Evolutionary conservation across 768 basidiomycete genomes (phyloP).

Genomic region (Hydnomerulius pinastri): DNA sequence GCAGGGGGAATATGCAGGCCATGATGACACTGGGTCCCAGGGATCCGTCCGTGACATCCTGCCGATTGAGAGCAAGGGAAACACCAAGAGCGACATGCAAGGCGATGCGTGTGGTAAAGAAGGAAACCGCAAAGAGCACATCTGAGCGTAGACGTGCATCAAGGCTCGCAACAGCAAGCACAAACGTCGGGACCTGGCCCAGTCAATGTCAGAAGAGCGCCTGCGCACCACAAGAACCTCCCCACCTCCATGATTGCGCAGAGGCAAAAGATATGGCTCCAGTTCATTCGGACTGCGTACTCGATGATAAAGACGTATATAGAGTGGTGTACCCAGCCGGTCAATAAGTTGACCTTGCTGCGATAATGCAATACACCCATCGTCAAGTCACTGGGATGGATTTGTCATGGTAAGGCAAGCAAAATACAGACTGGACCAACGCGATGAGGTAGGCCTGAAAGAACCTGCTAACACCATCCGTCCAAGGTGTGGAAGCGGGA

Average conservation of each 20-base stretch:
- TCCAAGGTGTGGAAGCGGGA: slow-evolving; percentile 19
- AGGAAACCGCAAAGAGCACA: slow-evolving; percentile 47
- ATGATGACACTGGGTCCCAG: slow-evolving; percentile 43
- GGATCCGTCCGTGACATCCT: slow-evolving; percentile 33
- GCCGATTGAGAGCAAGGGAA: slow-evolving; percentile 33
- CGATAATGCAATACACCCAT: slow-evolving; percentile 50
- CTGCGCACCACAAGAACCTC: slow-evolving; percentile 10
- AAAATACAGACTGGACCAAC: slow-evolving; percentile 25
- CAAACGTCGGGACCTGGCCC: slow-evolving; percentile 51
- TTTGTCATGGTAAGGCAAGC: slow-evolving; percentile 10
- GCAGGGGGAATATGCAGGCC: slow-evolving; percentile 46
- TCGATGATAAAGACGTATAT: slow-evolving; percentile 45
- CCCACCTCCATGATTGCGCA: slow-evolving; percentile 50
- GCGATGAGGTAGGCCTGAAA: slow-evolving; percentile 50
- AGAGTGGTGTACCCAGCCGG: slow-evolving; percentile 57
- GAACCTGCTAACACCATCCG: slow-evolving; percentile 33
- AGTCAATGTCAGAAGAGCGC: not conserved
- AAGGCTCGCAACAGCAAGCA: slow-evolving; percentile 49
- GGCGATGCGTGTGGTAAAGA: slow-evolving; percentile 53
- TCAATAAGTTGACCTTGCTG: slow-evolving; percentile 46
- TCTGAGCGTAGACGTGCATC: slow-evolving; percentile 48
- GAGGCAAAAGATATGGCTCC: slow-evolving; percentile 46
- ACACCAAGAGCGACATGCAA: slow-evolving; percentile 44
- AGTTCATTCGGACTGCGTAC: slow-evolving; percentile 34
- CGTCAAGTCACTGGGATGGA: slow-evolving; percentile 41